These are phyloP conservation scores for Phytophthora ramorum DNA, from an alignment of 352 stramenopile genomes.

Conservation along the genomic window DNA sequence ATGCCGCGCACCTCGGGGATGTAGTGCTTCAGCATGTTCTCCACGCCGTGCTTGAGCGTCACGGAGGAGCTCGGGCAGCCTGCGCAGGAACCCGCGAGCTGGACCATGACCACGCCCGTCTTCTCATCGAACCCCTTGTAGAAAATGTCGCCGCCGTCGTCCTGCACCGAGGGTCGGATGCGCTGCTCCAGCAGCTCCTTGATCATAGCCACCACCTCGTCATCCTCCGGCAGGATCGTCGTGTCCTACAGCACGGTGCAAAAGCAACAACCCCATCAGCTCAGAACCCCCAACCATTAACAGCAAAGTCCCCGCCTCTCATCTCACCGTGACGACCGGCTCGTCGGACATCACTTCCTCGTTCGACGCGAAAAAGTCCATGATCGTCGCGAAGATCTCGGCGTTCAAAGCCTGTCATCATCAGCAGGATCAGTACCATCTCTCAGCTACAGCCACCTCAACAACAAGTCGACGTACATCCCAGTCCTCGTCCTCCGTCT, in stretches of 20 bases:
- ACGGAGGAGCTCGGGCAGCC: conserved; percentile 97
- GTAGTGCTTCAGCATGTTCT: conserved; percentile 99
- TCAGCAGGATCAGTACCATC: conserved; percentile 4
- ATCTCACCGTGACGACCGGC: conserved; percentile 72
- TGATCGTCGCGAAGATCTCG: conserved; percentile 97
- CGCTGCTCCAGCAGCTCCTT: conserved; percentile 99
- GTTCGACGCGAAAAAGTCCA: conserved; percentile 96
- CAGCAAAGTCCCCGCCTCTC: background rate
- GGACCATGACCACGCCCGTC: conserved; percentile 90
- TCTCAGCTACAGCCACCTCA: background rate
- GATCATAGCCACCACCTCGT: conserved; percentile 99
- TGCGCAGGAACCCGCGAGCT: conserved; percentile 96
- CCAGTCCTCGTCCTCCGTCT: conserved; percentile 95
- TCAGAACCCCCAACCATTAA: background rate
- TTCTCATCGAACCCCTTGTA: conserved; percentile 97
- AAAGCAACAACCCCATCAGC: conserved; percentile 1
- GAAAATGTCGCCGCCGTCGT: conserved; percentile 99
- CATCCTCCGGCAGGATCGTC: conserved; percentile 96
- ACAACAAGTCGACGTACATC: conserved; percentile 59
- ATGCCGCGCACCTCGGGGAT: conserved; percentile 97
- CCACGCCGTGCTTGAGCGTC: conserved; percentile 99
- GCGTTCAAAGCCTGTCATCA: conserved; percentile 72
- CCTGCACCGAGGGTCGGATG: conserved; percentile 98
- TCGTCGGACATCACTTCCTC: conserved; percentile 93
- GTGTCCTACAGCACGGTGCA: conserved; percentile 62